phyloP scores from a whole-genome alignment of 768 basidiomycete species.

The Mycena amicta region DNA sequence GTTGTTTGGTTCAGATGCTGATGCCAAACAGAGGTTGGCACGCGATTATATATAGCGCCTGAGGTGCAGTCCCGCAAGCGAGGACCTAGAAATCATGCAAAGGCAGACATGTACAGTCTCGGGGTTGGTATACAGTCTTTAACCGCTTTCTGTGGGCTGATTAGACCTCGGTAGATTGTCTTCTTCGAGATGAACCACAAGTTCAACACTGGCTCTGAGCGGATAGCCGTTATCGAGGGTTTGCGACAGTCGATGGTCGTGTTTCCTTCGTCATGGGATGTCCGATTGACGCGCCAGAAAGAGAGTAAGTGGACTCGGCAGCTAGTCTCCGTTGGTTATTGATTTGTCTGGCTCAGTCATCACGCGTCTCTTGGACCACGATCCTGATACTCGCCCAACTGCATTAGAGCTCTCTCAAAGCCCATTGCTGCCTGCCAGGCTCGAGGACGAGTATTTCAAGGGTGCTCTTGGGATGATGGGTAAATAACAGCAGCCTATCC shows the following conservation, averaged over 20 bases:
- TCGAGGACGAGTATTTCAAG: conserved; percentile 88
- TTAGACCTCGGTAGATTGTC: conserved; percentile 61
- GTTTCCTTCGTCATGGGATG: conserved; percentile 80
- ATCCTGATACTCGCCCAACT: conserved; percentile 74
- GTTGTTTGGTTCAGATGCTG: neutral
- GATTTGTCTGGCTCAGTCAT: conserved; percentile 57
- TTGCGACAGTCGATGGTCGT: conserved; percentile 70
- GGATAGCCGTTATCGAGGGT: conserved; percentile 80
- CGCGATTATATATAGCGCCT: conserved; percentile 89
- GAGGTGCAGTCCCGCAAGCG: conserved; percentile 73
- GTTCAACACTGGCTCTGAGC: conserved; percentile 82
- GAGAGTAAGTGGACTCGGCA: conserved; percentile 54
- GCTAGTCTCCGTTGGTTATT: neutral
- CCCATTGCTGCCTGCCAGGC: conserved; percentile 67
- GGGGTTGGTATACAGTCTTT: conserved; percentile 57
- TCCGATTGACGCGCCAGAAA: conserved; percentile 59
- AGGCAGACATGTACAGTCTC: conserved; percentile 94
- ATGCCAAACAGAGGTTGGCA: conserved; percentile 74
- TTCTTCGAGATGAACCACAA: conserved; percentile 96
- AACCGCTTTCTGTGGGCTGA: neutral
- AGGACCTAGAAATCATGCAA: conserved; percentile 76
- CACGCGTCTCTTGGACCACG: conserved; percentile 77
- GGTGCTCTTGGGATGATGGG: conserved; percentile 77
- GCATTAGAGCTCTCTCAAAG: conserved; percentile 86
- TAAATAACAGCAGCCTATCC: conserved; percentile 24